Evolutionary conservation across 306 rosid genomes (phyloP), one percentile per base, ranked within the genome.

Genomic region (Echinosophora koreensis): DNA sequence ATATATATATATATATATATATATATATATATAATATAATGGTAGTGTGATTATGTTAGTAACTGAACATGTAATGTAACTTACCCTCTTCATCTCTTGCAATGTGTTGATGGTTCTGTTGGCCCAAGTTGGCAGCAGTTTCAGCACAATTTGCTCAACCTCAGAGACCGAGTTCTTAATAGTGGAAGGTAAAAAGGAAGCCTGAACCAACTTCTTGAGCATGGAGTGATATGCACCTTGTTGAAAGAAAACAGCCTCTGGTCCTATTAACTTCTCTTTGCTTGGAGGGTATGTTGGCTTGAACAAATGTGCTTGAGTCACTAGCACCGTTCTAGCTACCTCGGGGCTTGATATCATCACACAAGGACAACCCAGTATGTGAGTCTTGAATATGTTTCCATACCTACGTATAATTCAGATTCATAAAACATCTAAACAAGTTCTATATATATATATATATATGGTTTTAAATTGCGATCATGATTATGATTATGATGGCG

Each of bases 241-340:
- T 60, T 94, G 98, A 42, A 94, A 94, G 78, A 94, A 92, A 17
- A 94, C 41, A 22, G 97, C 97, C 69, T 92, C 87, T 3, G 94
- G 96, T 1, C 98, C 98, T 3, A 94, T 92, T 77, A 94, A 47
- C 69, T 35, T 90, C 89, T 89, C 96, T 85, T 94, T 94, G 94
- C 98, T 88, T 46, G 90, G 86, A 3, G 98, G 98, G 82, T 92
- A 92, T 6, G 97, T 90, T 50, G 98, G 94, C 81, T 89, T 87
- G 15, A 92, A 94, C 3, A 89, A 85, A 85, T 94, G 88, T 14
- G 97, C 94, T 8, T 82, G 80, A 9, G 80, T 91, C 64, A 94
- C 98, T 0, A 92, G 87, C 41, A 94, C 97, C 1, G 56, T 44
- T 75, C 87, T 94, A 2, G 90, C 94, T 28, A 88, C 96, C 39